phyloP scores from a whole-genome alignment of 2,329 filamentous ascomycete genomes.

The Botrytis tulipae region DNA sequence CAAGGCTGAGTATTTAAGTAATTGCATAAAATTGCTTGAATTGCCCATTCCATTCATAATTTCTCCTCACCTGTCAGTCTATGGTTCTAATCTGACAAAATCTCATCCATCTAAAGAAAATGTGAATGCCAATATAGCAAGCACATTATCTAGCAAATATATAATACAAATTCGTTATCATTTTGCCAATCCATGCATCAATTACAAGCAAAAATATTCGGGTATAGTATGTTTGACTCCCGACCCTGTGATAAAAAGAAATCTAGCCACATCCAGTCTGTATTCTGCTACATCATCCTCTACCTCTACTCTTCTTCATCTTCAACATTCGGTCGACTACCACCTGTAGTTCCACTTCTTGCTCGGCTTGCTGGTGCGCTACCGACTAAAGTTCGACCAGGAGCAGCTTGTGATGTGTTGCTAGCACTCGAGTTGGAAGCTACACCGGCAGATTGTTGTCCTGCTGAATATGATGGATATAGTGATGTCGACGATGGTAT shows the following conservation, averaged over 20 bases:
- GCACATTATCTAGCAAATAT: neutral
- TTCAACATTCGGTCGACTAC: neutral
- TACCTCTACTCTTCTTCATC: neutral
- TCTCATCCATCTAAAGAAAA: neutral
- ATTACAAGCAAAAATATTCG: neutral
- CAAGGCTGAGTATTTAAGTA: neutral
- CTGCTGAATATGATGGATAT: slow-evolving; percentile 2
- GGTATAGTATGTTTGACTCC: slow-evolving; percentile 16
- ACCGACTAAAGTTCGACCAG: slow-evolving; percentile 11
- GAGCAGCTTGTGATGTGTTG: slow-evolving; percentile 1
- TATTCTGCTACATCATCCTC: neutral
- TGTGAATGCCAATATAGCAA: neutral
- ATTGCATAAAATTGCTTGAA: neutral
- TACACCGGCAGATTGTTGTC: neutral
- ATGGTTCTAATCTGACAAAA: neutral
- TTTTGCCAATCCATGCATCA: slow-evolving; percentile 3
- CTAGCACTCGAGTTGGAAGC: neutral
- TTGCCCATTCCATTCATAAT: neutral
- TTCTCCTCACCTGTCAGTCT: neutral
- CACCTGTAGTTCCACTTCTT: slow-evolving; percentile 3
- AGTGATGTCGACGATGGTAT: neutral
- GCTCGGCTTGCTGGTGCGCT: neutral
- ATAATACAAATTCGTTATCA: slow-evolving; percentile 17
- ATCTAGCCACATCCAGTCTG: neutral
- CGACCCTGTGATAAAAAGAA: neutral